Evolutionary conservation across 2,329 filamentous ascomycete genomes (phyloP), one percentile per base, ranked within the genome.

Genomic region (Trichoderma lentiforme): DNA sequence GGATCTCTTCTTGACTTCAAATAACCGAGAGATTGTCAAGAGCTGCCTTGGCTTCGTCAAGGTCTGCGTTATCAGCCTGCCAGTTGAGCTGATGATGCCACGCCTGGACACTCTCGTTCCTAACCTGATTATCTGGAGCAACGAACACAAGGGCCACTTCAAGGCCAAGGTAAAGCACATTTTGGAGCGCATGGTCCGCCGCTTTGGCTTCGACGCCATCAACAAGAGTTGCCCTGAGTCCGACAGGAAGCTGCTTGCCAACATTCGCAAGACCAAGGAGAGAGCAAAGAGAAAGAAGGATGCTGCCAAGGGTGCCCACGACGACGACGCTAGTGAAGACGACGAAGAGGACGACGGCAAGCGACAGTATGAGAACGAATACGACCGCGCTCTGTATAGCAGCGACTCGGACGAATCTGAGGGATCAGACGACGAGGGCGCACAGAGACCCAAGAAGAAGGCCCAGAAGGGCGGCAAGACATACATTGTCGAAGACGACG

Each of bases 111-210:
- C 90, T 0, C 86, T 99, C 62, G 89, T 99, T 2, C 93, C 95
- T 4, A 97, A 97, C 81, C 86, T 98, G 24, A 93, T 98, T 86
- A 90, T 95, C 56, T 99, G 96, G 95, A 95, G 93, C 79, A 94
- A 98, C 81, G 96, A 99, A 82, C 97, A 99, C 86, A 98, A 98
- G 84, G 94, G 94, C 14, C 94, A 97, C 80, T 96, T 99, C 84
- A 94, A 95, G 78, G 91, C 93, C 64, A 99, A 98, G 85, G 95
- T 99, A 76, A 98, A 98, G 89, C 95, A 98, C 79, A 98, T 99
- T 74, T 85, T 99, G 18, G 96, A 99, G 83, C 90, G 96, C 67
- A 94, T 98, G 88, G 92, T 98, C 26, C 90, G 95, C 62, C 90
- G 95, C 71, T 98, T 98, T 79, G 95, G 96, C 62, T 92, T 92